Evolutionary conservation across 2,329 filamentous ascomycete species (phyloP).

Genomic region (Lasiodiplodia theobromae): DNA sequence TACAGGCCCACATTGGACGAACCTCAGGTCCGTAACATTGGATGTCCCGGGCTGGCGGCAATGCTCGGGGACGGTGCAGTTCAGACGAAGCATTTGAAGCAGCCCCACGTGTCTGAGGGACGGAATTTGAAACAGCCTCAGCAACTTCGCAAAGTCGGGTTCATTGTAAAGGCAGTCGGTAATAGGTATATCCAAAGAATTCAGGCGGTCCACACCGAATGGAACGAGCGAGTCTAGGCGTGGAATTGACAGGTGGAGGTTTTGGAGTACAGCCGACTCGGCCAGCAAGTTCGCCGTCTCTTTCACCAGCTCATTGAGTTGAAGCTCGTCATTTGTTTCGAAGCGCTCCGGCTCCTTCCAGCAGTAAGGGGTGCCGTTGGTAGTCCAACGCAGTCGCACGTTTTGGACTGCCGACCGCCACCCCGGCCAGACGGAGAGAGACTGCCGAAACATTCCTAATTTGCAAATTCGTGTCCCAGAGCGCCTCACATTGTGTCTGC

Average conservation of each 20-base stretch:
- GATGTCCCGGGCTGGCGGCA: not conserved
- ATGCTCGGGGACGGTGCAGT: not conserved
- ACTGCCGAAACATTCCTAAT: not conserved
- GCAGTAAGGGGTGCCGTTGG: not conserved
- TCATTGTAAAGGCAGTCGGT: conserved; percentile 5
- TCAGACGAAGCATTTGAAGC: conserved; percentile 4
- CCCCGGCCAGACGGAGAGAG: not conserved
- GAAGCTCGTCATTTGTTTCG: not conserved
- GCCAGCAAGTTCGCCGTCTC: conserved; percentile 13
- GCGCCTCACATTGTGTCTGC: not conserved
- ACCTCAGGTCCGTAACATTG: not conserved
- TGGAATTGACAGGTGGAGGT: conserved; percentile 2
- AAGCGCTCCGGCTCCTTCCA: conserved; percentile 8
- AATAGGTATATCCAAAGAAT: conserved; percentile 4
- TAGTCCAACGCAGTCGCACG: conserved; percentile 6
- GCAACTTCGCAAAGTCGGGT: not conserved
- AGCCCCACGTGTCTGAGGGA: not conserved
- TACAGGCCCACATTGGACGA: not conserved
- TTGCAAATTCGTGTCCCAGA: not conserved
- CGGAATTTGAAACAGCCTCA: conserved; percentile 9
- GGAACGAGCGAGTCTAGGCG: conserved; percentile 2
- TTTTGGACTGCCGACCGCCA: not conserved
- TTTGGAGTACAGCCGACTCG: not conserved
- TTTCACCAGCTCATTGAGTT: not conserved
- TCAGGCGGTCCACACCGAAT: not conserved